Evolutionary conservation across 139 green algal species (phyloP).

Genomic region (Closterium sp.): DNA sequence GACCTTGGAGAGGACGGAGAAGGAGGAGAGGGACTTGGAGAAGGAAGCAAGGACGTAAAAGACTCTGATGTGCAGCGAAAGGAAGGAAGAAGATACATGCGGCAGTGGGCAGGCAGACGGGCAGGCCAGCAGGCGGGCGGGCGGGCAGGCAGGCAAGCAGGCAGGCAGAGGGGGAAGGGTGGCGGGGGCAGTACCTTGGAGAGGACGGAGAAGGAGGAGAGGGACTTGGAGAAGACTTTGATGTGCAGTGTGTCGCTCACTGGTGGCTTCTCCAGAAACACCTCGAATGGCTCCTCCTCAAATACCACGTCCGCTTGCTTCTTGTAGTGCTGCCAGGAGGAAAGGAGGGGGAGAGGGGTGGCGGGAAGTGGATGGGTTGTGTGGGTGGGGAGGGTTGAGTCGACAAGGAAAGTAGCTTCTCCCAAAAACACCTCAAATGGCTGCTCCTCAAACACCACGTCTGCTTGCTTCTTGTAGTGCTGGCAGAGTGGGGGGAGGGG

Average conservation of each 20-base stretch:
- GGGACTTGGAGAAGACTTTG: conserved; percentile 17
- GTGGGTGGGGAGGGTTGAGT: not conserved
- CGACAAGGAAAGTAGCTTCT: no score
- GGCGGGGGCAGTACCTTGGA: not conserved
- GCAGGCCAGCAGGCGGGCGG: no score
- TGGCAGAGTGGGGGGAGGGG: not conserved
- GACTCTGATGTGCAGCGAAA: no score
- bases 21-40: not conserved
- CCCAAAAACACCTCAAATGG: no score
- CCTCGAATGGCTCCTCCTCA: conserved; percentile 24
- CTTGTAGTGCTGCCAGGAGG: conserved; percentile 1
- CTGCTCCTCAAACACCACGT: no score
- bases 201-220: not conserved
- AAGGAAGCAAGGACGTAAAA: not conserved
- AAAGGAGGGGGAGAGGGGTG: no score
- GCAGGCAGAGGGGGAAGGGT: not conserved
- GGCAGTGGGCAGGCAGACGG: not conserved
- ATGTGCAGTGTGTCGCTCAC: conserved; percentile 17
- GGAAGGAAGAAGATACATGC: not conserved
- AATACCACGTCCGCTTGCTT: conserved; percentile 25
- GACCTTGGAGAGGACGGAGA: not conserved
- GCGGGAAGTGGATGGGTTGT: not conserved
- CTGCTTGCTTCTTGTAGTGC: no score
- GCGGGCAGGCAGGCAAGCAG: no score
- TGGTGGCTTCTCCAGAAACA: conserved; percentile 9